Evolutionary conservation across 2,329 filamentous ascomycete species (phyloP), one percentile per base, ranked within the genome.

Genomic region (Cercospora sojina): DNA sequence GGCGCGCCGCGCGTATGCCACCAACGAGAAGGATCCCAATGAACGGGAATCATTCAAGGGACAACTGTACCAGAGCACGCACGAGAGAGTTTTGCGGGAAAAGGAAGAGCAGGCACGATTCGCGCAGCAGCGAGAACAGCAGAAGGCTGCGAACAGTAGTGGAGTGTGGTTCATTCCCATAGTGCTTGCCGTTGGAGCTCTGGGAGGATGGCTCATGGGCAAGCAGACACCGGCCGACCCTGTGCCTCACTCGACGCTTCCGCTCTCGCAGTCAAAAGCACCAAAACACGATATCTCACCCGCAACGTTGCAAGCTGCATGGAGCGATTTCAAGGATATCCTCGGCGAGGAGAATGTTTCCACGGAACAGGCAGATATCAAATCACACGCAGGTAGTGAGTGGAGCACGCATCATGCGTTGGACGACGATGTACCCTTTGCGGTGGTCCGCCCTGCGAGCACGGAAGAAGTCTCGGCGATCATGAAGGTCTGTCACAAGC

Each of bases 401-500:
- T 90, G 87, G 87, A 88, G 86, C 13, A 86, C 86, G n/a, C 80
- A 84, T 71, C 77, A 79, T 3, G 68, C 77, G 1, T 70, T 75
- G 16, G 78, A 80, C 0, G 75, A 76, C 61, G 81, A 84, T 60
- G 71, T 80, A 10, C 82, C 83, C 1, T 84, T 84, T 68, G 79
- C 92, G 77, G 83, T 97, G 60, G 85, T 96, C 47, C 94, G 89
- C 76, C 93, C 93, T 0, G 83, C 80, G 51, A 87, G 84, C 38
- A 97, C 93, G 0, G 90, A 93, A 70, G 90, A 97, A 73, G 92
- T 96, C 8, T 90, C 90, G n/a, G 83, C 85, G 69, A 87, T 97
- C 67, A 94, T 96, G 89, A 93, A 94, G 81, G 81, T 97, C 64
- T 97, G 93, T 81, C 91, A 96, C 77, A 79, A 83, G 74, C 84